A percentile compares a stretch with the other conserved stretches of the same genome.
Conservation (phyloP, 331 rosid species). For the Ulmus americana region DNA sequence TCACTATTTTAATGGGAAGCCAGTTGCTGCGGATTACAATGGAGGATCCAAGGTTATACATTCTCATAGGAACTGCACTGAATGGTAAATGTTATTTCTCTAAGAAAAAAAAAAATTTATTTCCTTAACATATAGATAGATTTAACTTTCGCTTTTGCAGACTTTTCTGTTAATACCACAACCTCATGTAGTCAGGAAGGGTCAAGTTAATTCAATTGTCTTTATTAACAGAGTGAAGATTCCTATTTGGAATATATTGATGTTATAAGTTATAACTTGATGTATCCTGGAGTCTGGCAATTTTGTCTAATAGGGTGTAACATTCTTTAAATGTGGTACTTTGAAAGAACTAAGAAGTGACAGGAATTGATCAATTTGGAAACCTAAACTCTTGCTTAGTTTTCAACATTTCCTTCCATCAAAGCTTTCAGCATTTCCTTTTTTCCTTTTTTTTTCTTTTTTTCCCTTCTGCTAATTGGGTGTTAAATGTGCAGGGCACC, state of each 20-base stretch:
- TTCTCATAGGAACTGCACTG: slow-evolving; percentile 79
- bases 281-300: neutral
- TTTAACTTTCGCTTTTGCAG: neutral
- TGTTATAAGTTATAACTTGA: neutral
- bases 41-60: slow-evolving; percentile 61
- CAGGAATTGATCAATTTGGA: neutral
- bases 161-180: neutral
- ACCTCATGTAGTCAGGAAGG: neutral
- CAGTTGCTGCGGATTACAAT: slow-evolving; percentile 44
- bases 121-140: neutral
- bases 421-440: too few species aligned
- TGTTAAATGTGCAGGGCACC: slow-evolving; percentile 69
- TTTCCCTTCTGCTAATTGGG: slow-evolving; percentile 16
- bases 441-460: neutral
- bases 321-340: neutral
- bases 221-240: neutral
- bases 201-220: neutral
- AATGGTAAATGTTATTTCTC: slow-evolving; percentile 49
- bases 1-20: slow-evolving; percentile 59
- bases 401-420: neutral
- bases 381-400: neutral
- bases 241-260: neutral
- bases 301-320: neutral
- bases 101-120: neutral
- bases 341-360: neutral